phyloP scores from a whole-genome alignment of 306 rosid genomes.

The Malus fusca region DNA sequence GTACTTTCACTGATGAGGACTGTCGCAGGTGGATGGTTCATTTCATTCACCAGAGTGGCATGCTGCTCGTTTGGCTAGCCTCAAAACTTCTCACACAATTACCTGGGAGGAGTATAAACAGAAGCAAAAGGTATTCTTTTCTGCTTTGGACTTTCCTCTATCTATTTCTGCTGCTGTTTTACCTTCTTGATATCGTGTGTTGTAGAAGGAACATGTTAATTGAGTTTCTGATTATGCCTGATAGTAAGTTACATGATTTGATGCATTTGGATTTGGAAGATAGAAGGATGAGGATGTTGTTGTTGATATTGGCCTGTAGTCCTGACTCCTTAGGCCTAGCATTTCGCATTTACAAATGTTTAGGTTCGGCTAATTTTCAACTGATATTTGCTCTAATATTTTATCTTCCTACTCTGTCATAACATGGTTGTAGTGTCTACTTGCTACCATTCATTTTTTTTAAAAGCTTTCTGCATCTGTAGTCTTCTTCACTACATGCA shows the following conservation, averaged over 20 bases:
- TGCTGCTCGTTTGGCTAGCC: conserved; percentile 99
- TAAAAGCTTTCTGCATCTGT: not conserved
- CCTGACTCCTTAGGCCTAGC: not conserved
- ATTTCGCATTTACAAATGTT: not conserved
- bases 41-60: conserved; percentile 99
- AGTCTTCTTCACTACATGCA: not conserved
- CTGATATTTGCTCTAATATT: not conserved
- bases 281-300: not conserved
- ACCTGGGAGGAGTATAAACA: conserved; percentile 94
- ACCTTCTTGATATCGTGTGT: not conserved
- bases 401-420: not conserved
- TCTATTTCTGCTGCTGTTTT: not conserved
- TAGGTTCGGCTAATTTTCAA: not conserved
- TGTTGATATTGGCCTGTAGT: not conserved
- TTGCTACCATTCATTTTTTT: not conserved
- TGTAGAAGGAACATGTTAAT: not conserved
- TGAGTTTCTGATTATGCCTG: not conserved
- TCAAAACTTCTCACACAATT: conserved; percentile 87
- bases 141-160: not conserved
- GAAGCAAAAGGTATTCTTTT: conserved; percentile 75
- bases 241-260: not conserved
- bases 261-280: not conserved
- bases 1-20: conserved; percentile 81
- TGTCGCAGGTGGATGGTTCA: conserved; percentile 99
- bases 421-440: not conserved